Percentiles rank a stretch among this genome's conserved stretches.
These are phyloP conservation scores for Venturia asperata DNA, from an alignment of 2,329 filamentous ascomycete species.

Conservation along the genomic window DNA sequence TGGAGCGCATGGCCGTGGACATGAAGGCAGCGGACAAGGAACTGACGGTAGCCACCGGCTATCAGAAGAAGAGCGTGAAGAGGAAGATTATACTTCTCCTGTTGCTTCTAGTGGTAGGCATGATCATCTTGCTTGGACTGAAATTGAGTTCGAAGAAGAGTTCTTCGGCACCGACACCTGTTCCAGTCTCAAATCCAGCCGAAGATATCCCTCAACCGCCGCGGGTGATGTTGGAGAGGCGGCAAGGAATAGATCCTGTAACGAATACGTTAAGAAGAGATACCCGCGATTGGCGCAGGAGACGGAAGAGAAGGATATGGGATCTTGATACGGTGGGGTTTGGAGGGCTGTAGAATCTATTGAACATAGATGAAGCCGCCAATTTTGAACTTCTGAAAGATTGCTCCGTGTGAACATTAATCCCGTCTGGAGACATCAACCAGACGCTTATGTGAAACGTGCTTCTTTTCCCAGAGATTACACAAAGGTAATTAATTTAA, in stretches of 20 bases:
- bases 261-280: not conserved
- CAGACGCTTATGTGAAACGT: no score
- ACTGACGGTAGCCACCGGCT: constrained; percentile 76
- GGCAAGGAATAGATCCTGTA: not conserved
- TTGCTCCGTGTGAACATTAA: no score
- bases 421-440: no score
- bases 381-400: not conserved
- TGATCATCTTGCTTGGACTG: constrained; percentile 78
- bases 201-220: constrained; percentile 1
- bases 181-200: not conserved
- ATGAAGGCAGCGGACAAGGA: constrained; percentile 92
- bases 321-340: not conserved
- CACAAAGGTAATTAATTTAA: no score
- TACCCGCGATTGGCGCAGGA: constrained; percentile 5
- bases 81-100: constrained; percentile 89
- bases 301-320: constrained; percentile 8
- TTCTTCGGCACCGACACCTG: constrained; percentile 21
- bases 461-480: no score
- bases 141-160: constrained; percentile 56
- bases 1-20: constrained; percentile 88
- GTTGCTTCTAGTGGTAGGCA: constrained; percentile 70
- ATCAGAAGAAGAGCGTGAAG: constrained; percentile 83
- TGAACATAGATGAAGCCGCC: not conserved
- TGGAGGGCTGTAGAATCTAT: not conserved
- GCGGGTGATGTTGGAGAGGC: not conserved